Base-by-base conservation (phyloP, 768 basidiomycete genomes). In the Holtermanniella nyarrowii region DNA sequence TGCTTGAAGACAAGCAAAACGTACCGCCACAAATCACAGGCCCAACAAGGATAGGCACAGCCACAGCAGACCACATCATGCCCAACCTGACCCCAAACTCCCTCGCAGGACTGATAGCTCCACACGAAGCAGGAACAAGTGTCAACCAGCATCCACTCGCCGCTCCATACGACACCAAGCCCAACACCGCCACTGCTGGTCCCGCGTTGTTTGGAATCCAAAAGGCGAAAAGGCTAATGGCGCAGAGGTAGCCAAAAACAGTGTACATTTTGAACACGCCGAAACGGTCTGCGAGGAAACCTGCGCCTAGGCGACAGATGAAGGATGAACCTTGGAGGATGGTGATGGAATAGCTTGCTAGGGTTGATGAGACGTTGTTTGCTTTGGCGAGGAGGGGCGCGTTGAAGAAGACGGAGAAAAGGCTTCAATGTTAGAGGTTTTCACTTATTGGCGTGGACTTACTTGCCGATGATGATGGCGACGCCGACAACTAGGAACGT, bases 21-120 rank as follows among this genome's bases (percentile, higher is more conserved):
- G 58, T 44, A 63, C 62, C 42, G 7, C 68, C 68, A 39, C 55
- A 54, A 25, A 66, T 59, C 21, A 62, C 60, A 1, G 68, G 68
- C 1, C 68, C 68, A 14, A 60, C 59, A 12, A 66, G 48, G 10
- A 58, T 43, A 0, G 61, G 58, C 10, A 67, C 27, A 10, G 57
- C 41, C 7, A 61, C 55, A 21, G 63, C 31, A 20, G 50, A 54
- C 65, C 65, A 67, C 44, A 67, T 54, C 65, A 70, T 67, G 5
- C 68, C 68, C 26, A 70, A 48, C 16, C 68, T 43, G 55, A 67
- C 58, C 0, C 68, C 68, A 49, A 63, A 63, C 45, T 70, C 68
- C 26, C 61, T 55, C 1, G 59, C 60, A 3, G 68, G 68, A 5
- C 57, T 60, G 24, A 70, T 59, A 2, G 59, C 55, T 0, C 58